phyloP scores from a whole-genome alignment of 352 stramenopile genomes.

The Globisporangium echinulatum region DNA sequence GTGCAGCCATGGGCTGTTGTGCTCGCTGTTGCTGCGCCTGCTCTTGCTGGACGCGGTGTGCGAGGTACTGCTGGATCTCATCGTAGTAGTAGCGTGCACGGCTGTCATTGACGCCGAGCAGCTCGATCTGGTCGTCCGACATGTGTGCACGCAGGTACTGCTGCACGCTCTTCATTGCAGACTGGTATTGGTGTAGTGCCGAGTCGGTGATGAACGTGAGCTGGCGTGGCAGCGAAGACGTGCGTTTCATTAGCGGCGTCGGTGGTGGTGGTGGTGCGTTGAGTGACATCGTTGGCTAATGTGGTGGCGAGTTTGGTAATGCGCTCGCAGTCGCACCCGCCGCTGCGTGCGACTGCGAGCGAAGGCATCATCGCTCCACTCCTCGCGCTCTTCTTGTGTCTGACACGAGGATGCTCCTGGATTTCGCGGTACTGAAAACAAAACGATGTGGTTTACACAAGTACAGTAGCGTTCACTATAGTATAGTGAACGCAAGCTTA shows the following conservation, averaged over 20 bases:
- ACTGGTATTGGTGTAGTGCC: constrained; percentile 25
- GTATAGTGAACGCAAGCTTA: background rate
- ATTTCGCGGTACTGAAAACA: background rate
- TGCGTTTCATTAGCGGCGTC: background rate
- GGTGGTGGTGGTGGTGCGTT: background rate
- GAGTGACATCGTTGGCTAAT: background rate
- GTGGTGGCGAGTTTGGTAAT: constrained; percentile 5
- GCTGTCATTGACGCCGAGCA: constrained; percentile 46
- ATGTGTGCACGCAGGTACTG: constrained; percentile 40
- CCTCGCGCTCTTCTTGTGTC: background rate
- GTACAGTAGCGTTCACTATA: no score
- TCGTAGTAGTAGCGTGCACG: constrained; percentile 43
- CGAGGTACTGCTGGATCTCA: constrained; percentile 53
- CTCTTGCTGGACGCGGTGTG: constrained; percentile 22
- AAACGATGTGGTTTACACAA: background rate
- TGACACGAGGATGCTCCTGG: background rate
- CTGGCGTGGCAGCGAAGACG: constrained; percentile 8
- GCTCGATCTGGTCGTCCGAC: constrained; percentile 22
- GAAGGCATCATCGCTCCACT: background rate
- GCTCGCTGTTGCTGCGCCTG: background rate
- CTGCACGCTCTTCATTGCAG: constrained; percentile 48
- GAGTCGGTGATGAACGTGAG: constrained; percentile 14
- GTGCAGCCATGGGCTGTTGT: background rate
- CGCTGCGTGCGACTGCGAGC: background rate
- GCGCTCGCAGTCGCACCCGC: background rate